Percentiles rank a stretch among this genome's conserved stretches.
phyloP scores from a whole-genome alignment of 2,329 filamentous ascomycete species.

The Septoria linicola region DNA sequence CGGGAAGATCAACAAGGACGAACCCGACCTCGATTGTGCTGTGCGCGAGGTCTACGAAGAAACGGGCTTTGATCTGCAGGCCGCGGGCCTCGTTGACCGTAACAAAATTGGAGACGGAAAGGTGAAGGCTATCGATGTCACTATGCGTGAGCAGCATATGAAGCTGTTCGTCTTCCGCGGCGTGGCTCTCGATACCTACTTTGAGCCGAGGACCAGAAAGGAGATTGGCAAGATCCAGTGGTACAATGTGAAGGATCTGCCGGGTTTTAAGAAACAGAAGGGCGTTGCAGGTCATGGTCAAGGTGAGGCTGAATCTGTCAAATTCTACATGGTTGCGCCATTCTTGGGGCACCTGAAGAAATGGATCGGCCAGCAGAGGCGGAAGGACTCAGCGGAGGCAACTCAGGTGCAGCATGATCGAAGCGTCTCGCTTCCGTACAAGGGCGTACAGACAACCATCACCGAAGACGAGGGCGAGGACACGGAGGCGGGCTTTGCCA shows the following conservation, averaged over 20 bases:
- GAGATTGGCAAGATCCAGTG: slow-evolving; percentile 97
- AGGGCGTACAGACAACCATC: slow-evolving; percentile 17
- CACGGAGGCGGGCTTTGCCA: slow-evolving; percentile 17
- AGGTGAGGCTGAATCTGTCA: slow-evolving; percentile 68
- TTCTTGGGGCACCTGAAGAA: slow-evolving; percentile 83
- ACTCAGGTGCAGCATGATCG: slow-evolving; percentile 18
- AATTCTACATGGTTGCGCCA: slow-evolving; percentile 97
- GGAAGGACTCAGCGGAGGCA: slow-evolving; percentile 52
- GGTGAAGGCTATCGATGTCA: slow-evolving; percentile 81
- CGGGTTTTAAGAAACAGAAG: slow-evolving; percentile 73
- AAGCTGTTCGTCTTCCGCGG: slow-evolving; percentile 88
- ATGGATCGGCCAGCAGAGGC: slow-evolving; percentile 85
- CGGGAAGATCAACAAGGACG: slow-evolving; percentile 97
- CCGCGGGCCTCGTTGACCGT: slow-evolving; percentile 70
- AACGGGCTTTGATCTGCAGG: slow-evolving; percentile 80
- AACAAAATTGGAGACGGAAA: slow-evolving; percentile 55
- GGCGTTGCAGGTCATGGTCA: slow-evolving; percentile 58
- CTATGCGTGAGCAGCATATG: slow-evolving; percentile 90
- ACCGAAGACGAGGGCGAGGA: slow-evolving; percentile 26
- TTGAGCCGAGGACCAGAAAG: slow-evolving; percentile 88
- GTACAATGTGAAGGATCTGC: slow-evolving; percentile 87
- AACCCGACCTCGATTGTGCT: slow-evolving; percentile 89
- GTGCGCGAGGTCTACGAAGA: slow-evolving; percentile 94
- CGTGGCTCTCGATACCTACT: slow-evolving; percentile 80
- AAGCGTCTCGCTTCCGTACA: slow-evolving; percentile 15